Base-by-base conservation (phyloP, 495 filamentous ascomycete species). In the Penicillium silybi region DNA sequence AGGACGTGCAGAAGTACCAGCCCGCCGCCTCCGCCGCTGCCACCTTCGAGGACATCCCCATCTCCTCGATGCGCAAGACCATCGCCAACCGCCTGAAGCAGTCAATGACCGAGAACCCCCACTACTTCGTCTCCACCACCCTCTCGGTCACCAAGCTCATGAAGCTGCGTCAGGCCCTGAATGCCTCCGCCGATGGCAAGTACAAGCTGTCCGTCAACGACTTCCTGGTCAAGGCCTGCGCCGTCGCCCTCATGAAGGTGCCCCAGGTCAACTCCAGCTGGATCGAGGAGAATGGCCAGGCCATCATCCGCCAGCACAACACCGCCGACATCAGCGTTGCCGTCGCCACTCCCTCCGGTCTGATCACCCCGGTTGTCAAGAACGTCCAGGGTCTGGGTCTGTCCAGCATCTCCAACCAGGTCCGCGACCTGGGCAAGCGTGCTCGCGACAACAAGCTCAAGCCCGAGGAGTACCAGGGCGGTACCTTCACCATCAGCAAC, bases 171-270 rank as follows among this genome's bases (percentile, higher is more conserved):
- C 85, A 90, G 74, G 90, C 93, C 38, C 84, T 99, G 53, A 99
- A 99, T 74, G 80, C 83, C 64, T 84, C 86, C 19, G 73, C 89
- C 7, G 87, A 95, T 43, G 93, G 93, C 72, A 85, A 89, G 67
- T 97, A 95, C 83, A 97, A 96, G 82, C 89, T 99, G 29, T 96
- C 90, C 15, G 88, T 99, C 73, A 99, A 99, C 70, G 93, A 99
- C 75, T 99, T 99, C 82, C 78, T 99, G 35, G 87, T 99, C 80
- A 99, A 99, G 81, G 93, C 95, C 42, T 86, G 90, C 42, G 90
- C 83, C 47, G 78, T 87, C 52, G 95, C 93, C 46, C 88, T 85
- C 64, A 85, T 86, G 74, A 97, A 95, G 80, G 90, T 97, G 23
- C 93, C 93, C 9, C 82, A 87, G 51, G 95, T 95, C 70, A 98